Base-by-base conservation (phyloP, 306 rosid species). In the Dryas alaskensis region DNA sequence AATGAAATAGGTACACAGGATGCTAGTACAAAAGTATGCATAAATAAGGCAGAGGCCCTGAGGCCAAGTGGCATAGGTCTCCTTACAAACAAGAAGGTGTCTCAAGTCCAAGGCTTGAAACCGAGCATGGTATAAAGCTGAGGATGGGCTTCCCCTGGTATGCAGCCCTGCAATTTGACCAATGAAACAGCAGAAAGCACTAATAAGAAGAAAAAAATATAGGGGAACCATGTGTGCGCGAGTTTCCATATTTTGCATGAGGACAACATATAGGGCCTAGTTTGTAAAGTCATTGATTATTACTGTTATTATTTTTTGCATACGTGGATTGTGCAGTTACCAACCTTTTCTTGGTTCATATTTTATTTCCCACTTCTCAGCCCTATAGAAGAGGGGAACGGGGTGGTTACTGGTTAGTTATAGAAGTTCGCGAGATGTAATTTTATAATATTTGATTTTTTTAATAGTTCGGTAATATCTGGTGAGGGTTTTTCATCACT, bases 401-500 rank as follows among this genome's bases (percentile, higher is more conserved):
- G 19, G 52, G 67, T 39, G 12, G 40, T 65, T 10, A 10, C 37
- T 31, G 37, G 37, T 31, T 31, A 31, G 22, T 49, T 48, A n/a
- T 27, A 59, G 52, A 25, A 8, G 10, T 51, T 60, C 0, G 27
- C 50, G 27, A 45, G 54, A 42, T 72, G 19, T n/a, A 57, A 12
- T 74, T 39, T 31, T 12, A 13, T 46, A 45, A 19, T 65, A 10
- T 17, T 63, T 16, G 10, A 65, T 6, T 5, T 47, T 44, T 45
- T 3, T 49, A 71, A 47, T 47, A 61, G 14, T 43, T 66, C 53
- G 60, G 63, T 64, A 74, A 49, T 74, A 44, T 64, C 67, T 52
- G 73, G 47, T 31, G 53, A 61, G 40, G 53, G 3, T 50, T 67
- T 62, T 8, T 76, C 44, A 78, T 81, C 71, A 72, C 48, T 59